Evolutionary conservation across 2,329 filamentous ascomycete species (phyloP).

Genomic region (Capronia americana): DNA sequence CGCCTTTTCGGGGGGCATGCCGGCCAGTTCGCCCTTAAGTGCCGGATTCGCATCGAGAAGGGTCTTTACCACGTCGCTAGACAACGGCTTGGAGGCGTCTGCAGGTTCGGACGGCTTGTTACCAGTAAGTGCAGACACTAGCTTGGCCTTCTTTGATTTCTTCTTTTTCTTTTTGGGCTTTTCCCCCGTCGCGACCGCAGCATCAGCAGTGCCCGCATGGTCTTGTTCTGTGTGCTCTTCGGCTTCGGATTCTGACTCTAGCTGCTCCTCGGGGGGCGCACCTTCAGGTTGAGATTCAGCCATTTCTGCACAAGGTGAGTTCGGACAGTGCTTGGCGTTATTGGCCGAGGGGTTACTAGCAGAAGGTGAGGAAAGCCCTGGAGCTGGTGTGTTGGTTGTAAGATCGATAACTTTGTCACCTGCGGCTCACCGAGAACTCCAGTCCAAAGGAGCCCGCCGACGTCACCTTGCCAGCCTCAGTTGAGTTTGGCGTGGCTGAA

Average conservation of each 20-base stretch:
- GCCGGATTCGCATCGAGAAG: constrained; percentile 62
- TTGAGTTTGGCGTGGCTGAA: not conserved
- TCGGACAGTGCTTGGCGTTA: not conserved
- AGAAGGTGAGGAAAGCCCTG: not conserved
- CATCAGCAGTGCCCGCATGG: constrained; percentile 18
- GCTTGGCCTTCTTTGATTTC: constrained; percentile 38
- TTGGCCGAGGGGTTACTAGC: not conserved
- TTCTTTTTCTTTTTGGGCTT: constrained; percentile 40
- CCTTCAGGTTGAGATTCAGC: constrained; percentile 21
- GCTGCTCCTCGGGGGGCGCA: constrained; percentile 26
- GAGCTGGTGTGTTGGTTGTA: not conserved
- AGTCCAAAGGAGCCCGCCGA: not conserved
- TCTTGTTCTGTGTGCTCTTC: constrained; percentile 29
- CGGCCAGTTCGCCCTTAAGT: constrained; percentile 75
- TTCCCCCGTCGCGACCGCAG: constrained; percentile 10
- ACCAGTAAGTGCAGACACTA: constrained; percentile 35
- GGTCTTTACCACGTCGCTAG: constrained; percentile 34
- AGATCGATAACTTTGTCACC: not conserved
- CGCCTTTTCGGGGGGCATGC: constrained; percentile 67
- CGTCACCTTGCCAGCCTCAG: not conserved
- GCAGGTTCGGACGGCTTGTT: constrained; percentile 26
- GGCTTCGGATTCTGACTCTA: constrained; percentile 36
- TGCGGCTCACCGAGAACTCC: not conserved
- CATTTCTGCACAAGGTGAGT: constrained; percentile 4
- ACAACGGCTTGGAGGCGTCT: constrained; percentile 35